phyloP scores from a whole-genome alignment of 225 moss, liverwort and hornwort genomes.

The Polytrichum formosum region DNA sequence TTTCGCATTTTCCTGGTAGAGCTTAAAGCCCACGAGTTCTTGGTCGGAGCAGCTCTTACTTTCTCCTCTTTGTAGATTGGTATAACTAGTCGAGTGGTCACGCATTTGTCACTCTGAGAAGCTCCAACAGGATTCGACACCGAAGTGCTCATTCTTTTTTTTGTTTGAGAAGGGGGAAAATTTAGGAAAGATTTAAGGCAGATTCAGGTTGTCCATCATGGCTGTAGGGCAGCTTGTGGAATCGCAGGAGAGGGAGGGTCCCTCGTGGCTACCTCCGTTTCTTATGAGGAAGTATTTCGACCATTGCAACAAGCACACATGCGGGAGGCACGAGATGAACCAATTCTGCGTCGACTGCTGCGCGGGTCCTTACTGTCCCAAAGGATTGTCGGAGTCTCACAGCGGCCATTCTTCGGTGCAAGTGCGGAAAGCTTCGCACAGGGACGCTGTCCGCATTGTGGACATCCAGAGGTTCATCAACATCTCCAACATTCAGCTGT shows the following conservation, averaged over 20 bases:
- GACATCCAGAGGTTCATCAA: constrained; percentile 9
- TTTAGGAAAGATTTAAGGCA: too few relatives aligned
- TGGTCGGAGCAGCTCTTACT: too few relatives aligned
- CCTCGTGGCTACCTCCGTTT: constrained; percentile 3
- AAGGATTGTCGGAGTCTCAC: constrained; percentile 6
- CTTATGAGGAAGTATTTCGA: constrained; percentile 1
- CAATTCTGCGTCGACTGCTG: constrained; percentile 2
- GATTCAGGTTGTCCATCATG: too few relatives aligned
- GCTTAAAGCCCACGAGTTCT: too few relatives aligned
- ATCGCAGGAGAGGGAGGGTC: constrained; percentile 4
- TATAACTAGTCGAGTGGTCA: too few relatives aligned
- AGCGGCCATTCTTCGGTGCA: constrained; percentile 4
- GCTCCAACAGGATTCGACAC: too few relatives aligned
- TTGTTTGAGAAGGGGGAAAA: too few relatives aligned
- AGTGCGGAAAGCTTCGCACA: constrained; percentile 8
- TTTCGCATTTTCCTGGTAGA: too few relatives aligned
- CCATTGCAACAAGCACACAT: constrained; percentile 7
- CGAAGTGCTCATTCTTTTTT: too few relatives aligned
- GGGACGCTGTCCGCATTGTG: constrained; percentile 4
- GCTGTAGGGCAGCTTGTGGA: too few relatives aligned
- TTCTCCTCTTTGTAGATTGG: too few relatives aligned
- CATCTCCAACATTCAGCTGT: constrained; percentile 7
- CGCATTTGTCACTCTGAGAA: too few relatives aligned
- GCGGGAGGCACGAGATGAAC: constrained; percentile 12
- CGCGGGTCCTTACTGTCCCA: constrained; percentile 8